These are phyloP conservation scores for Stylosanthes scabra DNA, from an alignment of 331 rosid species.

Conservation along the genomic window DNA sequence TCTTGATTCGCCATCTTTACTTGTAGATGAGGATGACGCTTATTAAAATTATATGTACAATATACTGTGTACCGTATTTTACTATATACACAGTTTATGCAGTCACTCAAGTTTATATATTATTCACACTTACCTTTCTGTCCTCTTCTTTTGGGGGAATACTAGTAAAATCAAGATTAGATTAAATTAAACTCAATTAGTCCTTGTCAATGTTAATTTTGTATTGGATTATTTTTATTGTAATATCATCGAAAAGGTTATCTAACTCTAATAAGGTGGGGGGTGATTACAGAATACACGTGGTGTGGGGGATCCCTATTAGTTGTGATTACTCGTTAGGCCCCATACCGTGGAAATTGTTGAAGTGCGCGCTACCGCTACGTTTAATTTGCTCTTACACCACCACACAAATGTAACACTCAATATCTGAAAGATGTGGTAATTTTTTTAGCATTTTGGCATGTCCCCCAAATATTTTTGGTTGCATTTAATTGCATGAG, in stretches of 20 bases:
- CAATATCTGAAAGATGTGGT: conserved; percentile 39
- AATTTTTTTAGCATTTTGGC: not conserved
- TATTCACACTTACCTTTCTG: not conserved
- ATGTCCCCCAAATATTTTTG: conserved; percentile 3
- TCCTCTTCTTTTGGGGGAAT: not conserved
- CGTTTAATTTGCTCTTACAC: too few species aligned
- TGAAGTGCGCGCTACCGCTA: conserved; percentile 2
- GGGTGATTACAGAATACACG: conserved; percentile 36
- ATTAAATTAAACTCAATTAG: not conserved
- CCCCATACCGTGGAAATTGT: conserved; percentile 7
- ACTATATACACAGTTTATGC: conserved; percentile 42
- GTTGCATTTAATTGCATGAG: conserved; percentile 42
- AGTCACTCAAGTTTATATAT: conserved; percentile 29
- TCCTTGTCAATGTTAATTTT: not conserved
- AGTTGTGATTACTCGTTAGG: conserved; percentile 37
- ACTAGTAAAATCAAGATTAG: too few species aligned
- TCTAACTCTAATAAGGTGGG: not conserved
- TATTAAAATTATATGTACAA: conserved; percentile 30
- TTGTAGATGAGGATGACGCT: conserved; percentile 23
- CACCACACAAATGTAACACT: too few species aligned
- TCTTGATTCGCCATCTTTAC: conserved; percentile 25
- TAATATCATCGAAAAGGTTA: not conserved
- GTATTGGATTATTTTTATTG: not conserved
- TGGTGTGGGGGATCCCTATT: conserved; percentile 36
- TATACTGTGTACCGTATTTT: conserved; percentile 38